These are phyloP conservation scores for Cryphonectria carpinicola DNA, from an alignment of 2,329 filamentous ascomycete genomes.

Conservation along the genomic window DNA sequence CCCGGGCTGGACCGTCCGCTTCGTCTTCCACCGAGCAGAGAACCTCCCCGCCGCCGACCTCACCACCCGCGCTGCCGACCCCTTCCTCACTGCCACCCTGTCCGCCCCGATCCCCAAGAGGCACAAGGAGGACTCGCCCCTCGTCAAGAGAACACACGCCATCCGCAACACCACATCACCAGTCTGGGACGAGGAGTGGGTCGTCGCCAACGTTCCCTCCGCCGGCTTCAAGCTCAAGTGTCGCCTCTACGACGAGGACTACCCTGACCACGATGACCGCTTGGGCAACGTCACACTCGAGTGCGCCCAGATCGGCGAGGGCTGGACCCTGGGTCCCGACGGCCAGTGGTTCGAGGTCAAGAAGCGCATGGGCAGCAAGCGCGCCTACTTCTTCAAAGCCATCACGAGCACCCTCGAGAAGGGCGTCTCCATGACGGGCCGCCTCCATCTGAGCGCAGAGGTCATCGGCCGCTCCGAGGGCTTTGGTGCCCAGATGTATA, in stretches of 20 bases:
- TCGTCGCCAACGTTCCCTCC: constrained; percentile 82
- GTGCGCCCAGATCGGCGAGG: constrained; percentile 61
- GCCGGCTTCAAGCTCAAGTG: constrained; percentile 85
- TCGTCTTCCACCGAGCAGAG: constrained; percentile 79
- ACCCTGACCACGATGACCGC: constrained; percentile 81
- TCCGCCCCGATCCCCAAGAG: constrained; percentile 70
- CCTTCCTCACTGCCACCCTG: constrained; percentile 79
- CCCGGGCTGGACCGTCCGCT: constrained; percentile 80
- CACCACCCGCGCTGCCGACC: constrained; percentile 77
- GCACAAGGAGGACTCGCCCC: constrained; percentile 83
- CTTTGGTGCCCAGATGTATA: constrained; percentile 74
- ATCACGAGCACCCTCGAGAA: constrained; percentile 66
- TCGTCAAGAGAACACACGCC: constrained; percentile 77
- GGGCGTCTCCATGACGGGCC: constrained; percentile 69
- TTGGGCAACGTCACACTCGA: constrained; percentile 82
- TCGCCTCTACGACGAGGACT: constrained; percentile 88
- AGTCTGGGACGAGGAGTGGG: constrained; percentile 83
- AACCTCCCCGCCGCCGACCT: constrained; percentile 86
- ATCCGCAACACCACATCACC: constrained; percentile 74
- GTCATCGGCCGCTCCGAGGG: constrained; percentile 76
- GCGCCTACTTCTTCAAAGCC: constrained; percentile 77
- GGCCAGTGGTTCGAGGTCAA: constrained; percentile 70
- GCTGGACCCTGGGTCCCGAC: constrained; percentile 71
- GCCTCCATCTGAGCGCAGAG: constrained; percentile 73
- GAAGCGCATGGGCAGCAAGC: constrained; percentile 85